Base-by-base conservation (phyloP, 148 eudicot genomes). In the Suaeda aralocaspica region DNA sequence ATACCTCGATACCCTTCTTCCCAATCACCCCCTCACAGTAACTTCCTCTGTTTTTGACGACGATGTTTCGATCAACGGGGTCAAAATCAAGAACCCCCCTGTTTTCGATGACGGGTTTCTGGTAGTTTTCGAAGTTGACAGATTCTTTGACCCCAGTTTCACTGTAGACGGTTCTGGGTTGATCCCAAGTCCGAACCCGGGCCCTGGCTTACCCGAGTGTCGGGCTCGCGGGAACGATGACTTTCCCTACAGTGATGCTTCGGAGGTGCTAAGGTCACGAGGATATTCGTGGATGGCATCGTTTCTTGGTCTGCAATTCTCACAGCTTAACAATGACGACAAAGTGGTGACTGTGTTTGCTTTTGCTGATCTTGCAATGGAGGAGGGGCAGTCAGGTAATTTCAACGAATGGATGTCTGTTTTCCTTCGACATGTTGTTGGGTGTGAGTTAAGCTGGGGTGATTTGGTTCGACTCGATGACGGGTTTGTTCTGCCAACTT, bases 251-350 rank as follows among this genome's bases (percentile, higher is more conserved):
- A 29, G 46, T 0, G 90, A 80, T 2, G 86, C 84, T 0, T 59
- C 81, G 4, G 71, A 58, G 4, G 78, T 66, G 29, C 9, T 90
- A 75, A 83, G 86, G 39, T 63, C 89, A 2, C 65, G 77, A 18
- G 90, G 86, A 0, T 85, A 83, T 66, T 85, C 94, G 0, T 59
- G 78, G 1, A 80, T 86, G 77, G 89, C 96, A 12, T 76, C 84
- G 42, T 88, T 83, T 79, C 80, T 91, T 3, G 94, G 87, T n/a
- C 61, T 91, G 49, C 97, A 91, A 61, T 36, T 88, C 44, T 46
- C 66, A 13, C 83, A 77, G 11, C 64, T 78, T 34, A 16, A 0
- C 1, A 6, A 0, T 6, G 45, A n/a, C 4, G 51, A 25, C 1
- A 42, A 63, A 55, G 48, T 31, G 4, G 72, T 84, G 60, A 87